Base-by-base conservation (phyloP, 2,329 filamentous ascomycete species). In the Colletotrichum sublineola region DNA sequence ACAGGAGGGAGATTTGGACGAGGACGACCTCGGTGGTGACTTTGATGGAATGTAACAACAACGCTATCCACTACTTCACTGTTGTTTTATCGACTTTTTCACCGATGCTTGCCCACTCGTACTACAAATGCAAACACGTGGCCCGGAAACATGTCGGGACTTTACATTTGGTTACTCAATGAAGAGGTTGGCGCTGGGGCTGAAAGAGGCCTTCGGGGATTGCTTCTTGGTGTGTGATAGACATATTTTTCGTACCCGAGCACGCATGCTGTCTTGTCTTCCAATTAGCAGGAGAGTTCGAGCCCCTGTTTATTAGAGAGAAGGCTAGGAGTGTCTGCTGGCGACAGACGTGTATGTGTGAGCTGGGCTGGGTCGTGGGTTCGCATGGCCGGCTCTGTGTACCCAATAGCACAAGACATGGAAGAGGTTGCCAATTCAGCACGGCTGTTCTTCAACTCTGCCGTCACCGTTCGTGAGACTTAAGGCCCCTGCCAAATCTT, bases 1-100 rank as follows among this genome's bases (percentile, higher is more conserved):
- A 80, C 94, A 97, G 83, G 96, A 98, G 76, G 96, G 96, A 29
- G 96, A 99, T 80, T 89, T 97, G 82, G 96, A 98, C 78, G 96
- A 98, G 78, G 96, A 98, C 79, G 96, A 98, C 85, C 92, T 97
- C 60, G 95, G 94, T 66, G 96, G 95, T 70, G 96, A 98, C 79
- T 98, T 98, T 83, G 96, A 98, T 79, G 96, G 94, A 78, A 94
- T 98, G 88, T 98, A 93, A 89, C 73, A 63, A 89, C 73, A 63
- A 68, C 50, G 63, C 58, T 66, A 48, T 55, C 68, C 38, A 55
- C 42, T 71, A 53, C 67, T 60, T 56, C 33, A 29, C 44, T 63
- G 48, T 56, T 74, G 68, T 69, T 50, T 73, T 73, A 65, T 58
- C 67, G 62, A 74, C 56, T 67, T 15, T 52, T 52, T 50, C 50